Base-by-base conservation (phyloP, 495 filamentous ascomycete species). In the Annulohypoxylon nitens region DNA sequence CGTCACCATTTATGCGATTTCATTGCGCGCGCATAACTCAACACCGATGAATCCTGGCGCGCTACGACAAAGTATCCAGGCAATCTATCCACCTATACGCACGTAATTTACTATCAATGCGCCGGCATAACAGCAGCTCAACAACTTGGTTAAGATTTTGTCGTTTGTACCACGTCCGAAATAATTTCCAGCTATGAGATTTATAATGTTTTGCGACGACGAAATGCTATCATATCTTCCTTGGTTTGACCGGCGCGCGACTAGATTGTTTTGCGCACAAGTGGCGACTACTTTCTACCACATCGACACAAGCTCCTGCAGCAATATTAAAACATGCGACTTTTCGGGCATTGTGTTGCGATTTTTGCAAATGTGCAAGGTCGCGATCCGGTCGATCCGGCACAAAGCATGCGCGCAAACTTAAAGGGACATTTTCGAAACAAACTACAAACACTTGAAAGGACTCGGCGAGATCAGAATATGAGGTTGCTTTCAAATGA, bases 251-350 rank as follows among this genome's bases (percentile, higher is more conserved):
- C 23, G 51, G 63, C 59, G 67, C 72, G 59, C 51, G 43, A 53
- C 53, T 70, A 63, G 57, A 67, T 53, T 62, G 61, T 39, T 41
- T 64, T 64, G 57, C 48, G 48, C 39, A 20, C 30, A 39, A 41
- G 58, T 59, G 7, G 37, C 37, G 7, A 30, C 37, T 20, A 34
- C 33, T 34, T 9, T 30, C 48, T 37, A 50, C 50, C 20, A n/a
- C 55, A 59, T 30, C 30, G 2, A 23, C 43, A 50, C 55, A 34
- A 39, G 30, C 36, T 48, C 54, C 12, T 43, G 57, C 8, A 18
- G 58, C 55, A 20, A 23, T 16, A 20, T 2, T 43, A 11, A 8
- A 33, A 4, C 2, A 58, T 58, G 20, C 23, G 37, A 10, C 26
- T 39, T 51, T 37, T n/a, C 20, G 20, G 39, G 3, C 10, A 64